Conservation (phyloP, 2,329 filamentous ascomycete genomes). For the Colletotrichum cordylinicola region DNA sequence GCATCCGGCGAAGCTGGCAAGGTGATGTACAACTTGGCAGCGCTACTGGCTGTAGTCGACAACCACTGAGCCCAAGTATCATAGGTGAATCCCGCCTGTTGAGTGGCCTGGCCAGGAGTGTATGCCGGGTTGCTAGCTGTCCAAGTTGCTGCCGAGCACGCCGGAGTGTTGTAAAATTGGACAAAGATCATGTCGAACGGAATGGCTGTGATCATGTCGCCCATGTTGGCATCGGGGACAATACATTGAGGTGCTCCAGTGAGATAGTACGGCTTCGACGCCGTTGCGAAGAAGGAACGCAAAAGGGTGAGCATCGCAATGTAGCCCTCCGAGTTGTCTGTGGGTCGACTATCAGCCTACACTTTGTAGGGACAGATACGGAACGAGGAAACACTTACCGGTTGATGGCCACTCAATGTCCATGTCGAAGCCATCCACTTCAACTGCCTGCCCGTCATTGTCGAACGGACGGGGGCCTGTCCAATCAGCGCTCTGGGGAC, state of each 20-base stretch:
- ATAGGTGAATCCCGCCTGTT: slow-evolving; percentile 33
- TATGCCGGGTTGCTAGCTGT: slow-evolving; percentile 29
- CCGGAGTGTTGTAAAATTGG: slow-evolving; percentile 55
- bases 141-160: slow-evolving; percentile 37
- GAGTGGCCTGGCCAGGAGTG: slow-evolving; percentile 22
- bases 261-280: slow-evolving; percentile 43
- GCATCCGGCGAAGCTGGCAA: slow-evolving; percentile 31
- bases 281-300: slow-evolving; percentile 27
- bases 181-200: slow-evolving; percentile 48
- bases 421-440: slow-evolving; percentile 37
- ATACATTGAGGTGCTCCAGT: slow-evolving; percentile 53
- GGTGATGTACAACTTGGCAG: slow-evolving; percentile 34
- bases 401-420: slow-evolving; percentile 36
- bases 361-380: background rate
- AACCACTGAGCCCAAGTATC: slow-evolving; percentile 32
- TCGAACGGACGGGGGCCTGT: slow-evolving; percentile 27
- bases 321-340: slow-evolving; percentile 34
- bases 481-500: slow-evolving; percentile 38
- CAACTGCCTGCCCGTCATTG: slow-evolving; percentile 26
- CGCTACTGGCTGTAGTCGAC: slow-evolving; percentile 27
- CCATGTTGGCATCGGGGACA: slow-evolving; percentile 42
- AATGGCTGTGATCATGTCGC: slow-evolving; percentile 41
- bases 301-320: slow-evolving; percentile 31
- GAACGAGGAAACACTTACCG: background rate
- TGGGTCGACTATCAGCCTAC: background rate